Base-by-base conservation (phyloP, 352 stramenopile species). In the Pythium grandisporangium region DNA sequence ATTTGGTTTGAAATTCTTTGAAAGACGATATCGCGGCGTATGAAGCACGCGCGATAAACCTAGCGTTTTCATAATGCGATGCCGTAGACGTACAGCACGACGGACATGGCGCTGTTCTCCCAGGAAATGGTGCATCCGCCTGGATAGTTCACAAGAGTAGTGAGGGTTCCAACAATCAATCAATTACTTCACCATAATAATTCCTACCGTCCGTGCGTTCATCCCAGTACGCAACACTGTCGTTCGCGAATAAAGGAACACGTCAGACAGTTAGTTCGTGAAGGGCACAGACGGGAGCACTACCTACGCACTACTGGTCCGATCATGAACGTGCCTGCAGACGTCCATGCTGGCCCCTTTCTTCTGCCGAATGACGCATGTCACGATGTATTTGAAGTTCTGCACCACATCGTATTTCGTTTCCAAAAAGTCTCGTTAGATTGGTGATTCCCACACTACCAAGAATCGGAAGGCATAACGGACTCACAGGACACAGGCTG, bases 371-470 rank as follows among this genome's bases (percentile, higher is more conserved):
- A 90, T 50, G 38, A 71, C 66, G 37, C 73, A 87, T 36, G 71
- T 78, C 4, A 85, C 71, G 27, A 90, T 77, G 53, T 84, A 90
- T 56, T 90, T 90, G 69, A 90, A 90, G 50, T 90, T 81, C 76
- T 90, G n/a, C n/a, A n/a, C n/a, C n/a, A n/a, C n/a, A n/a, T n/a
- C n/a, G n/a, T n/a, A n/a, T n/a, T n/a, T n/a, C n/a, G n/a, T n/a
- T n/a, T n/a, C n/a, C n/a, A n/a, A 43, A 14, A 27, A 16, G 5
- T 8, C 40, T 17, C 3, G 8, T 35, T 23, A 27, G 43, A 8
- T 19, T 13, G n/a, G 30, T 26, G 24, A 37, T 17, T 24, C 16
- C 7, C 6, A 47, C 2, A 49, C 14, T 40, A 26, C 7, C 25
- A 30, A 26, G 8, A 11, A 43, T 6, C 30, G 14, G 4, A 24